A percentile compares a stretch with the other conserved stretches of the same genome.
phyloP scores from a whole-genome alignment of 768 basidiomycete genomes.

The Naganishia kalamii region DNA sequence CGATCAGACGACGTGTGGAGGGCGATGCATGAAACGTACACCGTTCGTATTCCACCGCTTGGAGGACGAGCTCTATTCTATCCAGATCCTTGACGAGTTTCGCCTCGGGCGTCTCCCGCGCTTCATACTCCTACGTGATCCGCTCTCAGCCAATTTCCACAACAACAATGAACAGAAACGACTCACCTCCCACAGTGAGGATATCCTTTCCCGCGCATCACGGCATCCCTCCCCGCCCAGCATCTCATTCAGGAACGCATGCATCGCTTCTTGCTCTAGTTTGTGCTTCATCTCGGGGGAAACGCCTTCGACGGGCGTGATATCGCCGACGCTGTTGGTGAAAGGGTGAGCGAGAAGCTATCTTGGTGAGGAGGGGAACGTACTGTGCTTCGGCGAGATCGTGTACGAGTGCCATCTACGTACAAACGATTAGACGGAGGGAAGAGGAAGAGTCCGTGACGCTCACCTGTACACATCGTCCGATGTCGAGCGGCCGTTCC shows the following conservation, averaged over 20 bases:
- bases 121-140: slow-evolving; percentile 44
- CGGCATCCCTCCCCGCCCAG: slow-evolving; percentile 49
- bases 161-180: background rate
- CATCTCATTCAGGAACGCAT: slow-evolving; percentile 82
- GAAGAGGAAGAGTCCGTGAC: background rate
- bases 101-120: slow-evolving; percentile 45
- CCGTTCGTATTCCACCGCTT: slow-evolving; percentile 47
- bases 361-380: slow-evolving; percentile 2
- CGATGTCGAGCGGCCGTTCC: slow-evolving; percentile 55
- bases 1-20: background rate
- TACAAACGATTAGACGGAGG: slow-evolving; percentile 28
- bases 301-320: slow-evolving; percentile 81
- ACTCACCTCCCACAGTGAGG: slow-evolving; percentile 44
- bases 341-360: background rate
- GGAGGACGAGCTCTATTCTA: slow-evolving; percentile 44
- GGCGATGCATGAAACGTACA: slow-evolving; percentile 33
- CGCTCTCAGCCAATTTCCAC: background rate
- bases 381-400: slow-evolving; percentile 92
- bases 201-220: slow-evolving; percentile 42
- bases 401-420: slow-evolving; percentile 85
- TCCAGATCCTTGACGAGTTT: slow-evolving; percentile 48
- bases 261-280: slow-evolving; percentile 69
- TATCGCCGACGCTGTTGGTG: slow-evolving; percentile 71
- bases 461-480: slow-evolving; percentile 40
- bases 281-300: slow-evolving; percentile 69